Evolutionary conservation across 176 grass and related monocot species (phyloP).

Genomic region (Pontederia paniculata): DNA sequence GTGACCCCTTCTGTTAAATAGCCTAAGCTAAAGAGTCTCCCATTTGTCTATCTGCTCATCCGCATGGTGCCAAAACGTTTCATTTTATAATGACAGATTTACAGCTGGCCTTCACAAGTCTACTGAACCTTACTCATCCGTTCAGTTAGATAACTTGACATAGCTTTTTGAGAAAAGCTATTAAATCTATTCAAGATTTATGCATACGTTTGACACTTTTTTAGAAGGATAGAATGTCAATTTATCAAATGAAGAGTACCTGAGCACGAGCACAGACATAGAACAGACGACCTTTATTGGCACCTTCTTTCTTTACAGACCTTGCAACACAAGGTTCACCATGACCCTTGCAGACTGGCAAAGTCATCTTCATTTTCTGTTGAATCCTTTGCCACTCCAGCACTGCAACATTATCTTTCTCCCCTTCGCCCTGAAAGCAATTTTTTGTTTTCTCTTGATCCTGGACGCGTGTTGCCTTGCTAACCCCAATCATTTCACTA

Average conservation of each 20-base stretch:
- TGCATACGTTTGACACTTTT: neutral
- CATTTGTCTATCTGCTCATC: too few species aligned
- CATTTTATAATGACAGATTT: too few species aligned
- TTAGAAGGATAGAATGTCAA: neutral
- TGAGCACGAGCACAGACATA: constrained; percentile 94
- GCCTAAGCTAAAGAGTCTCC: too few species aligned
- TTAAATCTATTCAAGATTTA: neutral
- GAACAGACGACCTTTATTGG: constrained; percentile 73
- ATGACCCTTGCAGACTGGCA: constrained; percentile 89
- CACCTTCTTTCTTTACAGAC: constrained; percentile 90
- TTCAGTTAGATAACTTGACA: too few species aligned
- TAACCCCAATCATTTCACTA: constrained; percentile 20
- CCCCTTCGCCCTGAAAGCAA: constrained; percentile 22
- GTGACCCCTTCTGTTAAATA: too few species aligned
- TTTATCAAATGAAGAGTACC: constrained; percentile 32
- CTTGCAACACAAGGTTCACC: constrained; percentile 90
- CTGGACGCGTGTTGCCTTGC: constrained; percentile 26
- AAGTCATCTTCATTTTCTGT: constrained; percentile 85
- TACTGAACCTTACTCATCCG: too few species aligned
- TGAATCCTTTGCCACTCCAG: constrained; percentile 86
- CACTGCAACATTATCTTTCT: constrained; percentile 36
- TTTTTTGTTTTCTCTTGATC: constrained; percentile 22
- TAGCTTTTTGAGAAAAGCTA: too few species aligned
- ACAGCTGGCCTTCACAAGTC: too few species aligned
- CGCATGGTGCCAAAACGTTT: too few species aligned